Base-by-base conservation (phyloP, 2,329 filamentous ascomycete species). In the Colletotrichum australisinense region DNA sequence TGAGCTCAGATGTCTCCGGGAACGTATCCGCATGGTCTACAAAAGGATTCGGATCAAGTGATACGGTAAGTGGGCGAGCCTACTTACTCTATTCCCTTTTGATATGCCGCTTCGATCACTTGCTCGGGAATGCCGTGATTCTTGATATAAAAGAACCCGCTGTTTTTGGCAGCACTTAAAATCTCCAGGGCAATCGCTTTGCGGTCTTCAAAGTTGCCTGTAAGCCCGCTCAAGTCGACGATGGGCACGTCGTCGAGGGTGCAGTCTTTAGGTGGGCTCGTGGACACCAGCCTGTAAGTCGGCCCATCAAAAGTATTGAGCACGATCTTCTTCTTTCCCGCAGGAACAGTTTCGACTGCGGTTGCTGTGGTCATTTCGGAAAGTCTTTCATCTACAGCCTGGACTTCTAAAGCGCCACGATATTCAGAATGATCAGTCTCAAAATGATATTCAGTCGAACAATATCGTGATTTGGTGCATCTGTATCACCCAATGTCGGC, bases 101-200 rank as follows among this genome's bases (percentile, higher is more conserved):
- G 30, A 67, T 75, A 72, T 1, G 76, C 72, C 1, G 69, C 69
- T 2, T 75, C 69, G 14, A 82, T 83, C 5, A 75, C 75, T 35
- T 80, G 77, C 35, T 82, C 78, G 0, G 79, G 66, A 14, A 86
- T 84, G 0, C 84, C 84, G 76, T 86, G 83, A 55, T 86, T 86
- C 72, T 82, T 83, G 71, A 87, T 80, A 69, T 87, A 87, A 75
- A 87, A 87, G 76, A 87, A 87, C 0, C 86, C 86, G 0, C 81
- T 86, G 49, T 81, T 84, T 26, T 84, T 78, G 4, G 84, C 82
- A 0, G 85, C 85, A 12, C 79, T 76, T 60, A 80, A 79, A 3
- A 88, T 81, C 14, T 81, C 75, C 4, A 74, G 63, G 0, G 86
- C 86, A 1, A 87, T 76, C 1, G 74, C 73, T 49, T 82, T 81